Base-by-base conservation (phyloP, 495 filamentous ascomycete species). In the Penicillium diatomitis region DNA sequence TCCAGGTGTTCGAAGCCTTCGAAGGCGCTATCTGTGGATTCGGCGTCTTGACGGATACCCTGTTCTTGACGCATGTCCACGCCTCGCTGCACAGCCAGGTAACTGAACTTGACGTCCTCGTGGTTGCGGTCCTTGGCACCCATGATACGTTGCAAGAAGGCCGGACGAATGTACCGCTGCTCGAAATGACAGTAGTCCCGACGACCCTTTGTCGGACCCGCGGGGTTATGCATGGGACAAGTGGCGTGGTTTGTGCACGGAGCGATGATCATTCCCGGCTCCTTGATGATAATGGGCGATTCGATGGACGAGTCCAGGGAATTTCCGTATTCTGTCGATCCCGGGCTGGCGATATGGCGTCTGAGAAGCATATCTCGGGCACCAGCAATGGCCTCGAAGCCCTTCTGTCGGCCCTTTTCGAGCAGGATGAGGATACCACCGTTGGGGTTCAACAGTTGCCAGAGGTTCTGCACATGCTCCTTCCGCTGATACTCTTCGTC, bases 121-220 rank as follows among this genome's bases (percentile, higher is more conserved):
- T 94, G 88, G 60, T 96, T 96, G 32, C 77, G 78, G 49, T 84
- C 77, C 39, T 63, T 73, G 6, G 78, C 80, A 4, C 81, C 82
- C 29, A 92, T 69, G 11, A 97, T 78, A 36, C 81, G 76, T 62
- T 96, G 92, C 32, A 95, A 67, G 66, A 88, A 96, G 0, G 68
- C 61, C 0, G 92, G 92, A 0, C 92, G 80, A 43, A 90, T 83
- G 64, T 83, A 98, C 38, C 94, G 80, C 66, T 98, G 92, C 46
- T 68, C 71, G 66, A 98, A 98, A 63, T 87, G 86, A 63, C 92
- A 98, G 58, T 82, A 94, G 57, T 98, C 92, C 56, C 84, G 87
- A 54, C 92, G 80, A 20, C 86, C 85, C 36, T 70, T 69, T 41
- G 74, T 76, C 28, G 82, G 70, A 0, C 90, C 89, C 1, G 82